These are phyloP conservation scores for Kodamaea fungicola DNA, from an alignment of 1,139 yeast genomes.

Conservation along the genomic window DNA sequence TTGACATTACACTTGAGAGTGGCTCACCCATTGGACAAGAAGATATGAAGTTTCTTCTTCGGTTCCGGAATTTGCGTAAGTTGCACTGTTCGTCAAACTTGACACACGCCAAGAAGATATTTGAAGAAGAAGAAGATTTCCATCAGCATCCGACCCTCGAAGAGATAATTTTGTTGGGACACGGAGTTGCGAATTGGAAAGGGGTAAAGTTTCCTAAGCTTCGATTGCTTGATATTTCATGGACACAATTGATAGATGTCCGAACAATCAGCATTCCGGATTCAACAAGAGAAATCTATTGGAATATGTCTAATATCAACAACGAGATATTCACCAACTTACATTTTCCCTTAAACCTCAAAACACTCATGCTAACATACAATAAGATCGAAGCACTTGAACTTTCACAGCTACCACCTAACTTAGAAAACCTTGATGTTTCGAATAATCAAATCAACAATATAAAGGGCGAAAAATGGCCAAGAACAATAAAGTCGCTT, in stretches of 20 bases:
- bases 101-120: constrained; percentile 8
- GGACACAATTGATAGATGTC: constrained; percentile 22
- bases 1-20: constrained; percentile 29
- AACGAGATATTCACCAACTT: constrained; percentile 12
- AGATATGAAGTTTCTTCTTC: constrained; percentile 23
- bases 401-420: constrained; percentile 22
- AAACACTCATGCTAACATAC: constrained; percentile 33
- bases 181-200: constrained; percentile 29
- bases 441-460: constrained; percentile 19
- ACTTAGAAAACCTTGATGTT: constrained; percentile 28
- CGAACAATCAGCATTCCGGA: constrained; percentile 18
- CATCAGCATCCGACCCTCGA: constrained; percentile 13
- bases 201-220: constrained; percentile 19
- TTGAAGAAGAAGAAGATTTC: constrained; percentile 5
- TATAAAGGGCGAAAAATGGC: constrained; percentile 24
- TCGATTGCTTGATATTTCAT: constrained; percentile 32
- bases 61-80: constrained; percentile 25
- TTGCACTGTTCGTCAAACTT: constrained; percentile 29
- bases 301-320: constrained; percentile 28
- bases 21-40: constrained; percentile 15
- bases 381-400: constrained; percentile 22
- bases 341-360: constrained; percentile 20
- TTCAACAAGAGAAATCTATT: constrained; percentile 23
- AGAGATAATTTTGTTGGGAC: constrained; percentile 31
- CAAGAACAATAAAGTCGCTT: constrained; percentile 22